Evolutionary conservation across 1,284 basidiomycete species (phyloP).

Genomic region (Athelia sp.): DNA sequence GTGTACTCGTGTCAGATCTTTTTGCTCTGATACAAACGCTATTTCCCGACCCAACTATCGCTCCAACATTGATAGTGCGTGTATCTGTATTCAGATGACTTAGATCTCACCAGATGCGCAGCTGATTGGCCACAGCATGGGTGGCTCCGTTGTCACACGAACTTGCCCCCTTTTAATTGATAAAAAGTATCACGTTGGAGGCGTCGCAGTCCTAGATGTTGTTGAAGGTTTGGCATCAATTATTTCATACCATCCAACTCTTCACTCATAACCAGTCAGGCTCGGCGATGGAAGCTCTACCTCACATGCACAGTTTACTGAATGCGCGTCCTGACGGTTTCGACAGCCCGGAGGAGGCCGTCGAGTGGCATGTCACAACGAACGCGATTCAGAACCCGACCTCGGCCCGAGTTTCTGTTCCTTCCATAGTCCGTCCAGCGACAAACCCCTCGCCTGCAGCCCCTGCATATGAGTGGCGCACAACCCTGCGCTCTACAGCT

Average conservation of each 20-base stretch:
- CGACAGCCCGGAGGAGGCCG: constrained; percentile 75
- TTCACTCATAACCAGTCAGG: constrained; percentile 39
- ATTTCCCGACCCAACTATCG: constrained; percentile 56
- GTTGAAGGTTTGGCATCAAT: constrained; percentile 73
- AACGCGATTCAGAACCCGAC: constrained; percentile 74
- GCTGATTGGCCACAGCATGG: constrained; percentile 90
- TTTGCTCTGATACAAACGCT: constrained; percentile 61
- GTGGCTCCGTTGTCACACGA: constrained; percentile 81
- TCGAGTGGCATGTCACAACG: constrained; percentile 87
- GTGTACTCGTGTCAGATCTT: constrained; percentile 69
- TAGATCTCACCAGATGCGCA: constrained; percentile 21
- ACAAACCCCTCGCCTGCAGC: constrained; percentile 31
- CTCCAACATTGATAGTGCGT: constrained; percentile 74
- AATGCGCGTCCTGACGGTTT: constrained; percentile 84
- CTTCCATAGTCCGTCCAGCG: constrained; percentile 60
- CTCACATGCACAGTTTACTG: constrained; percentile 88
- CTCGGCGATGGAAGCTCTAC: constrained; percentile 89
- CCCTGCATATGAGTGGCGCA: constrained; percentile 69
- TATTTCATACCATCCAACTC: neutral
- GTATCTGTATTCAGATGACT: constrained; percentile 4
- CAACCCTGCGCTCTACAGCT: constrained; percentile 79
- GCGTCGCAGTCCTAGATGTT: constrained; percentile 90
- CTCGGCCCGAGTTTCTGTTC: constrained; percentile 85
- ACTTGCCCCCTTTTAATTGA: constrained; percentile 64
- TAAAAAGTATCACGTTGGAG: constrained; percentile 67